phyloP scores from a whole-genome alignment of 108 stramenopile genomes.

The Cylindrotheca closterium region DNA sequence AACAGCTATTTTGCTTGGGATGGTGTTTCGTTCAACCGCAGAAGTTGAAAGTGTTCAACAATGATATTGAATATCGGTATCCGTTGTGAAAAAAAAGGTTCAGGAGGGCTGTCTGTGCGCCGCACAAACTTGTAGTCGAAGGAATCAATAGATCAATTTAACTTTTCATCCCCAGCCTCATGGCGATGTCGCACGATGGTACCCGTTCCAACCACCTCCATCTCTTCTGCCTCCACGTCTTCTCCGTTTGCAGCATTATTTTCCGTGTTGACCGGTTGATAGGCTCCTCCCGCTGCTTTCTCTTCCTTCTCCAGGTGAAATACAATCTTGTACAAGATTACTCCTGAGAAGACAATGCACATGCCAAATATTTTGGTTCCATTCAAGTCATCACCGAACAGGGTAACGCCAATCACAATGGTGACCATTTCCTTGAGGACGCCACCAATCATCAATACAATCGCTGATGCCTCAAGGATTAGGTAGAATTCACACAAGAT shows the following conservation, averaged over 20 bases:
- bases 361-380: conserved; percentile 58
- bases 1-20: no score
- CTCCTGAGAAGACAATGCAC: conserved; percentile 72
- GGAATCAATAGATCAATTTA: no score
- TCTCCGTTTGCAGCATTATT: conserved; percentile 17
- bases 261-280: neutral
- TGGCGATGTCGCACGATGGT: neutral
- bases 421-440: conserved; percentile 88
- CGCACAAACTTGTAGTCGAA: no score
- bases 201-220: neutral
- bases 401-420: conserved; percentile 71
- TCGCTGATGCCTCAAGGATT: conserved; percentile 78
- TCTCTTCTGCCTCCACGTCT: no score
- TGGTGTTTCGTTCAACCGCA: no score
- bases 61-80: no score
- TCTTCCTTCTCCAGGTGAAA: conserved; percentile 56
- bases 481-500: conserved; percentile 88
- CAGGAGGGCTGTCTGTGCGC: no score
- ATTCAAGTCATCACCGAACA: conserved; percentile 77
- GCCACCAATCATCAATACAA: conserved; percentile 91
- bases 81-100: no score
- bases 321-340: conserved; percentile 74
- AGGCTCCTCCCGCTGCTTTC: conserved; percentile 3
- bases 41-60: no score
- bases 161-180: no score